Evolutionary conservation across 1,284 basidiomycete genomes (phyloP).

Genomic region (Tranzscheliella williamsii): DNA sequence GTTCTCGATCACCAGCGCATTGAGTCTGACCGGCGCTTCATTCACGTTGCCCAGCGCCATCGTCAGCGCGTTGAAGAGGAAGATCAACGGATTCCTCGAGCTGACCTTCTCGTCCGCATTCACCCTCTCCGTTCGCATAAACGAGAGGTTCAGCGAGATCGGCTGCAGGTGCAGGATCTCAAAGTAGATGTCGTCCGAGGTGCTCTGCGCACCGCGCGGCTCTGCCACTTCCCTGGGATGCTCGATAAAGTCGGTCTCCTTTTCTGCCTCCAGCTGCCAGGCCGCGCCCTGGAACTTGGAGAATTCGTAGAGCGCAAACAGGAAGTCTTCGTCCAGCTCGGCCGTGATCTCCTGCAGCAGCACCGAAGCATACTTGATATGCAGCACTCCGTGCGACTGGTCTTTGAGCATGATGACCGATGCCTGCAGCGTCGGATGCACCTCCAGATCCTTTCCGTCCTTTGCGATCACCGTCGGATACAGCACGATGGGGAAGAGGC

Average conservation of each 20-base stretch:
- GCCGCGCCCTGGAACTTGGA: constrained; percentile 76
- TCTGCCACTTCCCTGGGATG: constrained; percentile 78
- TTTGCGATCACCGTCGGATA: constrained; percentile 90
- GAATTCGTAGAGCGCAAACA: constrained; percentile 90
- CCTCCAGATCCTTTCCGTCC: constrained; percentile 75
- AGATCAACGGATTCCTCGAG: constrained; percentile 79
- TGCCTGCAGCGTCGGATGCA: constrained; percentile 85
- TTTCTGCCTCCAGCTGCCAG: constrained; percentile 35
- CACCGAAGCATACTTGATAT: constrained; percentile 95
- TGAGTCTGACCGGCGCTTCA: constrained; percentile 92
- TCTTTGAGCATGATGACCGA: constrained; percentile 91
- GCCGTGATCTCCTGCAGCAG: constrained; percentile 92
- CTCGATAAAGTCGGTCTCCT: constrained; percentile 69
- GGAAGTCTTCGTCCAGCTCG: constrained; percentile 93
- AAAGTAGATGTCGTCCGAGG: constrained; percentile 77
- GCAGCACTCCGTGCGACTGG: constrained; percentile 82
- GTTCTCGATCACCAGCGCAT: constrained; percentile 91
- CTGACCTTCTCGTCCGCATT: constrained; percentile 75
- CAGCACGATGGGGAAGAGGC: constrained; percentile 90
- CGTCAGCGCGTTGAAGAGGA: constrained; percentile 89
- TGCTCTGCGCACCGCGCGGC: constrained; percentile 67
- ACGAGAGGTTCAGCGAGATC: constrained; percentile 86
- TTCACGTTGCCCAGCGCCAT: constrained; percentile 98
- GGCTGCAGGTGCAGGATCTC: constrained; percentile 97
- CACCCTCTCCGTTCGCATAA: constrained; percentile 92